phyloP scores from a whole-genome alignment of 192 early-diverging fungal species.

The Pilaira anomala region DNA sequence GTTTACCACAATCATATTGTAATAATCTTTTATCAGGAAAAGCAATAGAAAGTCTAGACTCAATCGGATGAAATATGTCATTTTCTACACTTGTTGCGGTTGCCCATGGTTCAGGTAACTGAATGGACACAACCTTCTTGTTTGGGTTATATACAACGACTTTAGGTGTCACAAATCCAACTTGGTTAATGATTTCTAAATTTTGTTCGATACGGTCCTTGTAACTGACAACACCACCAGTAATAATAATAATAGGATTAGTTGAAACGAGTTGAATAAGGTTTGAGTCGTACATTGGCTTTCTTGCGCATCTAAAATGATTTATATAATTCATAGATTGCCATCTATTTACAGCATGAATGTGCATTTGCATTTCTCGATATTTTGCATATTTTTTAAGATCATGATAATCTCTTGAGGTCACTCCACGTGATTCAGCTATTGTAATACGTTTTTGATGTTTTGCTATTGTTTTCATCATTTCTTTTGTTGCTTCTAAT shows the following conservation, averaged over 20 bases:
- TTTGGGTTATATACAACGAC: conserved; percentile 38
- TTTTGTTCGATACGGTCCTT: conserved; percentile 34
- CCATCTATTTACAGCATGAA: conserved; percentile 35
- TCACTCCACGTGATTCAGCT: conserved; percentile 25
- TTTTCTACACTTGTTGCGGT: conserved; percentile 28
- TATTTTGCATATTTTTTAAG: conserved; percentile 37
- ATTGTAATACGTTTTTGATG: conserved; percentile 12
- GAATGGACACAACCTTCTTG: background rate
- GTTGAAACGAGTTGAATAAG: conserved; percentile 25
- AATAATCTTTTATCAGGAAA: conserved; percentile 82
- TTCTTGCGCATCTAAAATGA: conserved; percentile 33
- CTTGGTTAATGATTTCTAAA: conserved; percentile 49
- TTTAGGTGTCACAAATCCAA: conserved; percentile 58
- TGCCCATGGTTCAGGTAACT: too few species aligned
- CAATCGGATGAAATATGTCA: conserved; percentile 58
- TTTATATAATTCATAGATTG: conserved; percentile 45
- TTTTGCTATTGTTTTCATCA: conserved; percentile 23
- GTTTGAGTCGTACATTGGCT: conserved; percentile 42
- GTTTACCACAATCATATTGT: conserved; percentile 83
- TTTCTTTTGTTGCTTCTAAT: conserved; percentile 23
- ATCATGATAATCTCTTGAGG: conserved; percentile 39
- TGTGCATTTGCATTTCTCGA: conserved; percentile 31
- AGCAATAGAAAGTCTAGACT: conserved; percentile 65
- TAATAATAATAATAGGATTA: conserved; percentile 17
- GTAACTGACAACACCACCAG: conserved; percentile 35